These are phyloP conservation scores for Rhizophora mangle DNA, from an alignment of 345 rosid genomes.

Conservation along the genomic window DNA sequence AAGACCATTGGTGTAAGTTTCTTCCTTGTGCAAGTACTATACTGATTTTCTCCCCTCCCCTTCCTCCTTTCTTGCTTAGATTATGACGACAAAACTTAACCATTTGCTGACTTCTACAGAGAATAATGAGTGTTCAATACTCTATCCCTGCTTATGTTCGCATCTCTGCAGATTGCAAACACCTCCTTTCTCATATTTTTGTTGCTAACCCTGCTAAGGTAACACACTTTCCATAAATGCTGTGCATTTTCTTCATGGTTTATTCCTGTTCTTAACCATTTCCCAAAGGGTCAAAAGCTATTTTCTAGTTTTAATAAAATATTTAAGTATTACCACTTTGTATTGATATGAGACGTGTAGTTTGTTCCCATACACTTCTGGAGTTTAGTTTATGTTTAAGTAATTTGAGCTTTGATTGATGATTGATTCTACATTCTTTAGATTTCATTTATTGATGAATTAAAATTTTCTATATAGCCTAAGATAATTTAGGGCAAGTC, in stretches of 20 bases:
- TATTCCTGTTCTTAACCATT: no score
- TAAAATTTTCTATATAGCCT: no score
- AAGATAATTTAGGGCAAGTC: no score
- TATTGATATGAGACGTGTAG: not conserved
- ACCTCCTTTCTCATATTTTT: constrained; percentile 56
- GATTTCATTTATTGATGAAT: no score
- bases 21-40: not conserved
- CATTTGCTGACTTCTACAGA: constrained; percentile 30
- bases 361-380: not conserved
- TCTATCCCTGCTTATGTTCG: constrained; percentile 68
- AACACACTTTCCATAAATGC: not conserved
- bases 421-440: no score
- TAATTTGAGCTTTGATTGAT: not conserved
- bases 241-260: no score
- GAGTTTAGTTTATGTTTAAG: not conserved
- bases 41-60: not conserved
- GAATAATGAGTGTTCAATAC: constrained; percentile 62
- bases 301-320: no score
- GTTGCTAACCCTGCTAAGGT: constrained; percentile 70
- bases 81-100: not conserved
- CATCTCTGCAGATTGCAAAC: constrained; percentile 54
- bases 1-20: constrained; percentile 61
- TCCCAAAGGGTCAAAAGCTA: no score
- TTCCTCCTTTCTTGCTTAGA: not conserved
- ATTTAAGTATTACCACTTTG: no score